Base-by-base conservation (phyloP, 805 yeast genomes). In the Monosporozyma servazzii region DNA sequence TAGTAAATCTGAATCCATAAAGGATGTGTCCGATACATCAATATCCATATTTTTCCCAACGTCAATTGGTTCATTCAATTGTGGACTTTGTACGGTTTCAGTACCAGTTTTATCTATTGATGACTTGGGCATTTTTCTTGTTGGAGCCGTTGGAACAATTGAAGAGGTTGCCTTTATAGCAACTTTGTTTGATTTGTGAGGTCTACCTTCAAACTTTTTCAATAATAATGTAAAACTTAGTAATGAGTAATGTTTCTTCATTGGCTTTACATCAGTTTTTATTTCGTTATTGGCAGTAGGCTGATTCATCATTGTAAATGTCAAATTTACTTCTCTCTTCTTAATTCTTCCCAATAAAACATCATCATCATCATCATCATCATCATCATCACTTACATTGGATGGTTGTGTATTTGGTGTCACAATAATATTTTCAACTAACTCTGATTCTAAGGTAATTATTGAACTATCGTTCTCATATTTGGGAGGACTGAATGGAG, bases 1-100 rank as follows among this genome's bases (percentile, higher is more conserved):
- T 5, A 63, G 60, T 31, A 59, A 47, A 52, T 63, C 67, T 20
- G 64, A 58, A 46, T 65, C 68, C 59, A 64, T 54, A 10, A 65
- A 49, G 21, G 52, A 49, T 21, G 58, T 13, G 4, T 44, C 33
- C 15, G 29, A 15, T 7, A 13, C 60, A 39, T 61, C n/a, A 27
- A 20, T 37, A 41, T 30, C 56, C 3, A 37, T 33, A n/a, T 53
- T 49, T 10, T 48, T 37, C 2, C 47, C 50, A 10, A 48, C 21
- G 17, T 48, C 53, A 18, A 48, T 41, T 2, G 45, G 29, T 33
- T 45, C 43, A 18, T 23, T 10, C 20, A 47, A 42, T n/a, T 40
- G 21, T 8, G 13, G 7, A 36, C 36, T 20, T 39, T 37, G 36
- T 11, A 45, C 27, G 8, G 39, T n/a, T 15, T 46, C 43, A n/a